Evolutionary conservation across 768 basidiomycete genomes (phyloP).

Genomic region (Phlebiopsis flavidoalba): DNA sequence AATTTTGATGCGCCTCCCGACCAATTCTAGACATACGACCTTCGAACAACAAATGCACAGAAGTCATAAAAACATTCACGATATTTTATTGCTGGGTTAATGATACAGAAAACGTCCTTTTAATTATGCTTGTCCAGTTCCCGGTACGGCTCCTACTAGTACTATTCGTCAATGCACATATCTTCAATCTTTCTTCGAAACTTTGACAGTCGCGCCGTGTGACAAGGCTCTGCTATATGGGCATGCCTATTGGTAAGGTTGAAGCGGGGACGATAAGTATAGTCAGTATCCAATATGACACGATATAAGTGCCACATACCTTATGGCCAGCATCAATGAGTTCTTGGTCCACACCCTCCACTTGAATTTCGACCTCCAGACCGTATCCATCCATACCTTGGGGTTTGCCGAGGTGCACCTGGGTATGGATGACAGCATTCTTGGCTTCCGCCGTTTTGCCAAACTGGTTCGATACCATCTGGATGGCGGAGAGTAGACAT

Average conservation of each 20-base stretch:
- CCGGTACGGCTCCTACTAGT: too few species aligned
- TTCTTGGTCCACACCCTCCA: constrained; percentile 61
- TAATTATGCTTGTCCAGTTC: too few species aligned
- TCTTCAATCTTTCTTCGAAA: constrained; percentile 32
- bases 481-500: constrained; percentile 69
- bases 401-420: constrained; percentile 60
- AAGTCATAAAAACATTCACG: too few species aligned
- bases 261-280: neutral
- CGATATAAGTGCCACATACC: constrained; percentile 32
- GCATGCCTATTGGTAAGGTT: constrained; percentile 43
- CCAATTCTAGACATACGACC: too few species aligned
- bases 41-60: too few species aligned
- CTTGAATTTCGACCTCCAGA: constrained; percentile 63
- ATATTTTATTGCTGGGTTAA: too few species aligned
- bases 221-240: constrained; percentile 63
- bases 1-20: too few species aligned
- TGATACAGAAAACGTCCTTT: too few species aligned
- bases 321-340: constrained; percentile 65
- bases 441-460: constrained; percentile 53
- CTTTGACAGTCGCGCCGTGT: constrained; percentile 55
- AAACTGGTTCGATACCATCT: constrained; percentile 46
- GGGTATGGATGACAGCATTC: constrained; percentile 56
- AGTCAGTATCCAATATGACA: neutral
- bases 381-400: constrained; percentile 56
- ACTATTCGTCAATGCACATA: too few species aligned